Evolutionary conservation across 2,329 filamentous ascomycete genomes (phyloP).

Genomic region (Sporothrix protearum): DNA sequence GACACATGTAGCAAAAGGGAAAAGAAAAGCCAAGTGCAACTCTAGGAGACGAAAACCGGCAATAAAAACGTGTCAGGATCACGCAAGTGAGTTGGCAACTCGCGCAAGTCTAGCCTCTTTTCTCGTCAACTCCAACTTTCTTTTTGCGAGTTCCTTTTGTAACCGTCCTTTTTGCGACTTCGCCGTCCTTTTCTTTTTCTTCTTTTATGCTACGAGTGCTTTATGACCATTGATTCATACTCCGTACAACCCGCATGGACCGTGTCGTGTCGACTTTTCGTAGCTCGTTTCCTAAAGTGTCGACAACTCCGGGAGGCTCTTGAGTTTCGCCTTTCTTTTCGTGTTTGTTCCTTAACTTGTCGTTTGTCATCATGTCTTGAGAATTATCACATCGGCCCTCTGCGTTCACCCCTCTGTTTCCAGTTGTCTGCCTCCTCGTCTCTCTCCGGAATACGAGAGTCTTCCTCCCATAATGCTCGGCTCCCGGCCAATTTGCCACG

Average conservation of each 20-base stretch:
- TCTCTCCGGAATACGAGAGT: not conserved
- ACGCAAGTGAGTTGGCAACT: not conserved
- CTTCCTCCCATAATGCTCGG: not conserved
- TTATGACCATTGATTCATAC: not conserved
- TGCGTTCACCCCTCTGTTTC: not conserved
- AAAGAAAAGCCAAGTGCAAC: not conserved
- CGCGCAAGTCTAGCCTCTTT: not conserved
- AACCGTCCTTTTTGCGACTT: not conserved
- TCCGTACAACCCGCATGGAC: not conserved
- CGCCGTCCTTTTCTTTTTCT: not conserved
- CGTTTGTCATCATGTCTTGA: not conserved
- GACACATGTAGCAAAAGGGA: not conserved
- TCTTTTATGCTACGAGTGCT: not conserved
- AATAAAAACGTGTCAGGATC: not conserved
- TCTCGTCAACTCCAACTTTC: not conserved
- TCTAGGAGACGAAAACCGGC: not conserved
- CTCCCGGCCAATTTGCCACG: not conserved
- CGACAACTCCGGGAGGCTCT: slow-evolving; percentile 4
- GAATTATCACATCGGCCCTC: not conserved
- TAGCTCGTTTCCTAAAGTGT: not conserved
- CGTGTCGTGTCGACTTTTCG: no score
- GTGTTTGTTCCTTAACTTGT: not conserved
- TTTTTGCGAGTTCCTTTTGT: not conserved
- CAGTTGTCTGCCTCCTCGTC: not conserved
- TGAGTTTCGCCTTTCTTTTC: not conserved